Evolutionary conservation across 169 alveolate genomes (phyloP), one percentile per base, ranked within the genome.

Genomic region (Cytauxzoon felis): DNA sequence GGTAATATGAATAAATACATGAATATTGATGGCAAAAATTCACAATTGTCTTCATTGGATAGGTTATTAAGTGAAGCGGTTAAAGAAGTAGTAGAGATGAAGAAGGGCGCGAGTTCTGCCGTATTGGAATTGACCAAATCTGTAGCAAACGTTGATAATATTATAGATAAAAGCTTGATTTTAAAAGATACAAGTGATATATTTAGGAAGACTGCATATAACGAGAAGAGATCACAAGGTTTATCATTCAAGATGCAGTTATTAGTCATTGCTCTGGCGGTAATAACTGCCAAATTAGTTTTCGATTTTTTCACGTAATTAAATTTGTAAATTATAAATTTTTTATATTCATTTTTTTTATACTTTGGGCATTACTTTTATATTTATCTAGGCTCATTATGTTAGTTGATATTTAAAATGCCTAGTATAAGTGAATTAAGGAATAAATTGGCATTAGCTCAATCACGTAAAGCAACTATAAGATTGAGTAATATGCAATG

Each of bases 401-500:
- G 24, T 45, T 45, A n/a, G 2, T 52, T 0, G 23, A n/a, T 9
- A 23, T 2, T 16, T 24, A 5, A 40, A 9, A 76, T 76, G 86
- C 70, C 75, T 51, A 19, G 67, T 26, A 23, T 76, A 8, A 36
- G 78, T 1, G 86, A 64, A 42, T 65, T 76, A 27, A 67, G 86
- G 7, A 59, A 70, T 45, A 64, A 81, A 13, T 32, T 76, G 27
- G 73, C 76, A 5, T 24, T 30, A 21, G 80, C 81, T 43, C 86
- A 76, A 69, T 50, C 81, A 26, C 65, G 40, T 36, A 49, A 51
- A 7, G 8, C 81, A 24, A 60, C 51, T 33, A 42, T 61, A 3
- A 26, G 81, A 26, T 62, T 76, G 36, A 65, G 86, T 52, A 64
- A 60, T 16, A 40, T 65, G 6, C 81, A 76, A 76, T 76, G 86